Conservation (phyloP, 2,329 filamentous ascomycete species). For the Hypoxylon sp. region DNA sequence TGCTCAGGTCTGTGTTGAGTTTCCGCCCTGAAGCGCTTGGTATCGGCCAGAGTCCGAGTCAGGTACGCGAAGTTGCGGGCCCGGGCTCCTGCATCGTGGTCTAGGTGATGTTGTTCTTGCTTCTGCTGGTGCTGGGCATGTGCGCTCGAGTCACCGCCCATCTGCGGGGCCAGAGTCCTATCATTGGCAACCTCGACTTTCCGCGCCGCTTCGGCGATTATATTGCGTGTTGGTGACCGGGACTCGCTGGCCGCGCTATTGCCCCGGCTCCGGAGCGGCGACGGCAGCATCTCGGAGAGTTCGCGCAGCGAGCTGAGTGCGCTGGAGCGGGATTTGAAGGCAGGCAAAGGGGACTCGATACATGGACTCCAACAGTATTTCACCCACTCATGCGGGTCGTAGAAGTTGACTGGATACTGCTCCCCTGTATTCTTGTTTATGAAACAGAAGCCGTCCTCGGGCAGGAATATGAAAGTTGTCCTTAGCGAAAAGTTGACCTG, state of each 20-base stretch:
- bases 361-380: slow-evolving; percentile 84
- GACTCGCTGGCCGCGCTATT: slow-evolving; percentile 57
- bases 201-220: slow-evolving; percentile 49
- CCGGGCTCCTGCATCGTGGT: slow-evolving; percentile 64
- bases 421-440: slow-evolving; percentile 85
- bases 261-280: slow-evolving; percentile 61
- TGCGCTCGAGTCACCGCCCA: slow-evolving; percentile 55
- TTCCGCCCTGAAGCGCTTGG: slow-evolving; percentile 82
- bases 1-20: slow-evolving; percentile 73
- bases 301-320: slow-evolving; percentile 64
- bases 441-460: slow-evolving; percentile 89
- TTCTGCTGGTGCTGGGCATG: slow-evolving; percentile 46
- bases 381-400: slow-evolving; percentile 83
- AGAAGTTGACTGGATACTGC: slow-evolving; percentile 87
- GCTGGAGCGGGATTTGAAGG: slow-evolving; percentile 60
- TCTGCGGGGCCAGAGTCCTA: slow-evolving; percentile 63
- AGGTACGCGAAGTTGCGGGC: slow-evolving; percentile 75
- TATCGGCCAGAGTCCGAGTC: slow-evolving; percentile 77
- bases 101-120: slow-evolving; percentile 17
- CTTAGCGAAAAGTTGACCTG: slow-evolving; percentile 94
- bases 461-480: slow-evolving; percentile 87
- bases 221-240: slow-evolving; percentile 45
- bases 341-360: slow-evolving; percentile 75
- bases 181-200: slow-evolving; percentile 55
- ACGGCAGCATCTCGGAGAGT: slow-evolving; percentile 61